Percentiles rank a stretch among this genome's conserved stretches.
Conservation (phyloP, 2,329 filamentous ascomycete species). For the Verticillium isaacii region DNA sequence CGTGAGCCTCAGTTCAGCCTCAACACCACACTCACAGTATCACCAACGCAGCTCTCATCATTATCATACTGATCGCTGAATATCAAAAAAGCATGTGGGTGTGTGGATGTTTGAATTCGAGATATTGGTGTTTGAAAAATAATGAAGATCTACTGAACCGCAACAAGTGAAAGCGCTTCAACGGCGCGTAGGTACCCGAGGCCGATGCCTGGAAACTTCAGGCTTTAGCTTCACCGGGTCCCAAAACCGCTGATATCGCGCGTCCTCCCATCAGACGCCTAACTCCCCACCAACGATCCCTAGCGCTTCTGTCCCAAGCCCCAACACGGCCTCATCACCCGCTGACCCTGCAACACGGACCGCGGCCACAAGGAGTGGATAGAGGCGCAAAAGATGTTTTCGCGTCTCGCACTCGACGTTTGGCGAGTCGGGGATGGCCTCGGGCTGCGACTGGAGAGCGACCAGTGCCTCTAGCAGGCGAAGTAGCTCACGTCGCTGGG, state of each 20-base stretch:
- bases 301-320: slow-evolving; percentile 54
- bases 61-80: no score
- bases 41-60: no score
- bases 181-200: no score
- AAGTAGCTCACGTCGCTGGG: slow-evolving; percentile 72
- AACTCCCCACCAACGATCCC: slow-evolving; percentile 58
- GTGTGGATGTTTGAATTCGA: no score
- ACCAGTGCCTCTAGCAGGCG: slow-evolving; percentile 66
- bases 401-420: slow-evolving; percentile 52
- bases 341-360: slow-evolving; percentile 50
- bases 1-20: not conserved
- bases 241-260: no score
- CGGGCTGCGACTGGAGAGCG: slow-evolving; percentile 62
- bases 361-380: slow-evolving; percentile 68
- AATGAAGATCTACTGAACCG: no score
- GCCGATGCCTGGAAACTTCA: no score
- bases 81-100: no score
- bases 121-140: no score
- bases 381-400: slow-evolving; percentile 76
- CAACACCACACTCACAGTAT: no score
- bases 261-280: slow-evolving; percentile 23
- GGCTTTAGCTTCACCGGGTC: no score
- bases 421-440: slow-evolving; percentile 57
- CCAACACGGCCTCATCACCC: slow-evolving; percentile 57
- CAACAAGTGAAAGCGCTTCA: no score